phyloP scores from a whole-genome alignment of 257 asterid species.

The Parsonsia alboflavescens region DNA sequence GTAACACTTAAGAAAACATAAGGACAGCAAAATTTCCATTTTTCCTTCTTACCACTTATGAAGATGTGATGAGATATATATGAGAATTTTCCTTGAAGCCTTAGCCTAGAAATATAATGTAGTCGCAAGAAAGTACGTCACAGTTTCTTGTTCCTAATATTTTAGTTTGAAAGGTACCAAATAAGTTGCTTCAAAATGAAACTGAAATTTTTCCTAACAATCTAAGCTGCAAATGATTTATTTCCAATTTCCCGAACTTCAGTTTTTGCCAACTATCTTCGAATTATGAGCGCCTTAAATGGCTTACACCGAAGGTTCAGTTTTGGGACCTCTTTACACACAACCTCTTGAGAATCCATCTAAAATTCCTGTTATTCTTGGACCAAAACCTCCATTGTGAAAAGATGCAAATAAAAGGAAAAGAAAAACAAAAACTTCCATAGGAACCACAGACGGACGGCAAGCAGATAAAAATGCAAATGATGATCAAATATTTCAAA shows the following conservation, averaged over 20 bases:
- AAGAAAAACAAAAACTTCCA: neutral
- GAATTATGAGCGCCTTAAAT: neutral
- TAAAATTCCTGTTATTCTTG: no score
- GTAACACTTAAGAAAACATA: neutral
- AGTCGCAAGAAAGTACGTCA: neutral
- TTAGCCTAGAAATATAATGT: neutral
- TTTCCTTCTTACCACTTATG: neutral
- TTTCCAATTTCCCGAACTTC: neutral
- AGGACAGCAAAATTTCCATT: neutral
- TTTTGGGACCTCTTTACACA: neutral
- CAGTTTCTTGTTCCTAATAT: neutral
- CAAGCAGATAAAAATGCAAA: neutral
- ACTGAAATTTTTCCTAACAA: neutral
- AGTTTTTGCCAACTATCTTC: neutral
- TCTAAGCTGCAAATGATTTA: no score
- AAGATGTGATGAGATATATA: neutral
- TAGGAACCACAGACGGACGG: neutral
- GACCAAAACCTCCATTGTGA: neutral
- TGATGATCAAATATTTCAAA: neutral
- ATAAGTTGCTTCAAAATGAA: neutral
- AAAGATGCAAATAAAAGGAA: neutral
- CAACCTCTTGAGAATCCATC: neutral
- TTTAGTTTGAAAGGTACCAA: neutral
- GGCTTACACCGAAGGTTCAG: neutral
- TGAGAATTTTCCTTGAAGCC: neutral